These are phyloP conservation scores for Agapanthus africanus DNA, from an alignment of 106 monocot species.

Conservation along the genomic window DNA sequence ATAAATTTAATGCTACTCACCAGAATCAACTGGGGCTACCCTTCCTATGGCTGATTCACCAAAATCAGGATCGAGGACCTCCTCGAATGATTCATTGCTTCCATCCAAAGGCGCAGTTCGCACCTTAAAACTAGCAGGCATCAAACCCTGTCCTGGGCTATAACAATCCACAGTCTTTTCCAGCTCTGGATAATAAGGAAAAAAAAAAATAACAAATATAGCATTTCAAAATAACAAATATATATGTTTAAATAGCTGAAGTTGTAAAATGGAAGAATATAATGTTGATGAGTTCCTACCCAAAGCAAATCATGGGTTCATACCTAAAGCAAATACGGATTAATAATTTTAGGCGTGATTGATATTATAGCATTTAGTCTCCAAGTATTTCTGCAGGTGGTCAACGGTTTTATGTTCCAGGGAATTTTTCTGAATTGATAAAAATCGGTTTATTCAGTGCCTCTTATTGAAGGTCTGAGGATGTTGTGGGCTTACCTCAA, in stretches of 20 bases:
- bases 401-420: not conserved
- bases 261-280: not conserved
- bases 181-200: conserved; percentile 51
- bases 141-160: conserved; percentile 93
- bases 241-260: not conserved
- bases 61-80: conserved; percentile 91
- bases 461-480: not conserved
- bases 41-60: conserved; percentile 94
- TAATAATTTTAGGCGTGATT: no score
- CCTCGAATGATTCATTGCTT: conserved; percentile 81
- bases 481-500: not conserved
- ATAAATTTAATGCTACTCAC: conserved; percentile 30
- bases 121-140: conserved; percentile 99
- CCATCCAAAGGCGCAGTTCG: conserved; percentile 71
- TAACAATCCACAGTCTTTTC: conserved; percentile 98
- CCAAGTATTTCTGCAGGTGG: not conserved
- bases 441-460: not conserved
- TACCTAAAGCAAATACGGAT: no score
- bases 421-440: not conserved
- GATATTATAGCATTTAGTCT: not conserved
- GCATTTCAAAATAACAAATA: not conserved
- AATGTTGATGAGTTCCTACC: not conserved
- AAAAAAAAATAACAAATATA: not conserved
- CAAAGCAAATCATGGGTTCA: not conserved
- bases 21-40: conserved; percentile 94